Conservation (phyloP, 2,329 filamentous ascomycete species). For the Domatiomyces globalis region DNA sequence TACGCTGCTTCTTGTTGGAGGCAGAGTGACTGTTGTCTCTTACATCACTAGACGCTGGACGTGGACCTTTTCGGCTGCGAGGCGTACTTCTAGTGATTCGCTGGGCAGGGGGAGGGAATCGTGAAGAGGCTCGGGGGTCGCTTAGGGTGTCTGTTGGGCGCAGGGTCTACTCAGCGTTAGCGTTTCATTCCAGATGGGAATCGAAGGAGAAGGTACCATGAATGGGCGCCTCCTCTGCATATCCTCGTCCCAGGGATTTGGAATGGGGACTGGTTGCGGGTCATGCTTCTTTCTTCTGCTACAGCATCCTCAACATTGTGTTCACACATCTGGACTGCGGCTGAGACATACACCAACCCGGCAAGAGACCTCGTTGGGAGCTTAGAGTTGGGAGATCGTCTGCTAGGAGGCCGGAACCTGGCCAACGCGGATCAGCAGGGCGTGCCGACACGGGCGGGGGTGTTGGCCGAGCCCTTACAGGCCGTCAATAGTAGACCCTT, state of each 20-base stretch:
- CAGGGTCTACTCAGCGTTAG: not conserved
- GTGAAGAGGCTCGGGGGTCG: not conserved
- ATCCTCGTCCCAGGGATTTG: conserved; percentile 7
- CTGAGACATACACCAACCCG: conserved; percentile 6
- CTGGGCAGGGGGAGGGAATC: not conserved
- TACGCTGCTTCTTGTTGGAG: conserved; percentile 8
- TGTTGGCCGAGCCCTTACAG: not conserved
- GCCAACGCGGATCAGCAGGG: not conserved
- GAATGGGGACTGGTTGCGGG: conserved; percentile 1
- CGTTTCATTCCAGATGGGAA: not conserved
- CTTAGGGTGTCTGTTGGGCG: not conserved
- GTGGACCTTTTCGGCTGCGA: not conserved
- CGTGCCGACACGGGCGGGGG: not conserved
- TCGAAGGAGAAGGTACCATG: conserved; percentile 3
- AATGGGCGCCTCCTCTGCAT: not conserved
- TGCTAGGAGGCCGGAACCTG: not conserved
- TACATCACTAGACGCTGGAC: not conserved
- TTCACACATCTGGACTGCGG: not conserved
- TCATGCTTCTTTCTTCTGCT: conserved; percentile 2
- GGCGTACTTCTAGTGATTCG: not conserved
- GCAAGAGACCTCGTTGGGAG: conserved; percentile 4
- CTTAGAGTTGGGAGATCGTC: not conserved
- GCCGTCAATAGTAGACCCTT: not conserved
- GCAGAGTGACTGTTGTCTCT: conserved; percentile 5
- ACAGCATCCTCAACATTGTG: not conserved